Evolutionary conservation across 371 early-diverging fungal species (phyloP).

Genomic region (Nosema muscidifuracis): DNA sequence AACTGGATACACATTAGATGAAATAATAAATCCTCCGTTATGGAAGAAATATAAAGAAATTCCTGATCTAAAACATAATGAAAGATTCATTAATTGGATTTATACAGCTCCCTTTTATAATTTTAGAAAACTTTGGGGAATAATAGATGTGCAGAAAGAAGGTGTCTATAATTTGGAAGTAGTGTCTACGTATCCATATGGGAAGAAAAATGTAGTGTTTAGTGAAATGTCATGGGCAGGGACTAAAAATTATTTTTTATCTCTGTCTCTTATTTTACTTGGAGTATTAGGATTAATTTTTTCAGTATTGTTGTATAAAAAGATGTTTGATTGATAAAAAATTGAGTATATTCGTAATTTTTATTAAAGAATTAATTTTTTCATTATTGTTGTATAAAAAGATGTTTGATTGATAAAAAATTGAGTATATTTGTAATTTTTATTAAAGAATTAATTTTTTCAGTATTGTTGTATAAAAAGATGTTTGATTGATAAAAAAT

Average conservation of each 20-base stretch:
- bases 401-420: no score
- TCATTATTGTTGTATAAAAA: no score
- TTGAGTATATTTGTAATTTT: no score
- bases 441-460: no score
- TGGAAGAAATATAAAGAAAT: constrained; percentile 63
- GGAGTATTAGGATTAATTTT: constrained; percentile 31
- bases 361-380: no score
- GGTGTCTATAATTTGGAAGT: constrained; percentile 49
- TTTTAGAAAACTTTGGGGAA: constrained; percentile 84
- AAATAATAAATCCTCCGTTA: constrained; percentile 62
- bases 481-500: no score
- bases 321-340: neutral
- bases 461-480: no score
- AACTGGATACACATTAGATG: constrained; percentile 63
- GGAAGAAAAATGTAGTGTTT: constrained; percentile 36
- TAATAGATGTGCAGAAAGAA: constrained; percentile 15
- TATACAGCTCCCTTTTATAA: constrained; percentile 82
- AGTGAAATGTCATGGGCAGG: constrained; percentile 34
- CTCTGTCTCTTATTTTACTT: constrained; percentile 28
- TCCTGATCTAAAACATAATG: constrained; percentile 70
- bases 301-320: neutral
- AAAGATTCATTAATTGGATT: constrained; percentile 96
- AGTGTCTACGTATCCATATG: constrained; percentile 30
- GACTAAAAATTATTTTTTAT: constrained; percentile 47
- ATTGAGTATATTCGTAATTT: no score